phyloP scores from a whole-genome alignment of 73 alveolate genomes.

The Symbiodinium pilosum region DNA sequence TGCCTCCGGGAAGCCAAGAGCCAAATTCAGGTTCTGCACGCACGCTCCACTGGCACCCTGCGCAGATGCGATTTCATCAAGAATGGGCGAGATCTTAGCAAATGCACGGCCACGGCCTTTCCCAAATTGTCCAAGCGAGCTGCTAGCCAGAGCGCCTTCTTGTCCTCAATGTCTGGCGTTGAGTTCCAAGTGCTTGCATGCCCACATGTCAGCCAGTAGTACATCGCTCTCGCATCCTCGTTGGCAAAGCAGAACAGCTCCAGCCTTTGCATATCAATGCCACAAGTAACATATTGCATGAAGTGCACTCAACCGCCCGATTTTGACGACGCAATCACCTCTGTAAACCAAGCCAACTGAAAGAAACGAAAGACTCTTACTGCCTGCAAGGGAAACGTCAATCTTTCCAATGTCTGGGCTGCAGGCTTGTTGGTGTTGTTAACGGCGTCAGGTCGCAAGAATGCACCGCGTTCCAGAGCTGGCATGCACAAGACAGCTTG shows the following conservation, averaged over 20 bases:
- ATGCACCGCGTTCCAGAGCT: slow-evolving; percentile 68
- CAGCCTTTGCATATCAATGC: slow-evolving; percentile 40
- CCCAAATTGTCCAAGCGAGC: slow-evolving; percentile 94
- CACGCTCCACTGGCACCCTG: slow-evolving; percentile 93
- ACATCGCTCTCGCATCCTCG: slow-evolving; percentile 15
- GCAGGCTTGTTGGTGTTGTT: slow-evolving; percentile 67
- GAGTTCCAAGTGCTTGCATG: neutral
- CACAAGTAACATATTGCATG: no score
- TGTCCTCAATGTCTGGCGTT: slow-evolving; percentile 22
- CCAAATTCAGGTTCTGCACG: slow-evolving; percentile 78
- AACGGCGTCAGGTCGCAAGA: slow-evolving; percentile 59
- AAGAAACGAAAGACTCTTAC: no score
- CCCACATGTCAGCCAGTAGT: no score
- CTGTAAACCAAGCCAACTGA: no score
- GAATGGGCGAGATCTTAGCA: neutral
- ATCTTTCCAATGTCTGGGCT: no score
- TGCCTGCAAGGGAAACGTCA: no score
- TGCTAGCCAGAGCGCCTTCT: slow-evolving; percentile 71
- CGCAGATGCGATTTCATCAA: neutral
- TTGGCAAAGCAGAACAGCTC: slow-evolving; percentile 78
- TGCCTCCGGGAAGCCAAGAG: slow-evolving; percentile 79
- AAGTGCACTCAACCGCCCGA: no score
- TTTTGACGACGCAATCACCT: no score
- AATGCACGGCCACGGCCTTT: neutral
- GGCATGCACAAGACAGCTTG: no score